Percentiles rank a stretch among this genome's conserved stretches.
phyloP scores from a whole-genome alignment of 2,329 filamentous ascomycete species.

The Plectosphaerella cucumerina region DNA sequence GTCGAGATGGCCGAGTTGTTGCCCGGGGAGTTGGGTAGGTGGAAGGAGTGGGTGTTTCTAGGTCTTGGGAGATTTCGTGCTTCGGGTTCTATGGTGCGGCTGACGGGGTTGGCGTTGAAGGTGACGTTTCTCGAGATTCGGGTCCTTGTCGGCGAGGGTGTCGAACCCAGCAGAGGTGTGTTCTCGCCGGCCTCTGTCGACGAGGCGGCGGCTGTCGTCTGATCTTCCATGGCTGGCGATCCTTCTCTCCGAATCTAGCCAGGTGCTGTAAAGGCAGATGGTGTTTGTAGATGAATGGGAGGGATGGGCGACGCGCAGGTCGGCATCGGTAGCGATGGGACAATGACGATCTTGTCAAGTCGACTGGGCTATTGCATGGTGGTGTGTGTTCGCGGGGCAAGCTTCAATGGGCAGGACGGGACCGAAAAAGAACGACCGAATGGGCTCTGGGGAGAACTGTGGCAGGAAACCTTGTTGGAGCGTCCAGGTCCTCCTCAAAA shows the following conservation, averaged over 20 bases:
- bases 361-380: no score
- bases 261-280: neutral
- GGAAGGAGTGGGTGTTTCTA: conserved; percentile 23
- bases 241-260: no score
- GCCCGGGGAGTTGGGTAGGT: conserved; percentile 26
- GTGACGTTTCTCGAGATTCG: conserved; percentile 63
- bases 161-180: conserved; percentile 28
- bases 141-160: conserved; percentile 23
- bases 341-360: neutral
- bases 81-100: conserved; percentile 53
- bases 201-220: conserved; percentile 8
- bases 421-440: neutral
- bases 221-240: conserved; percentile 11
- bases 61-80: conserved; percentile 12
- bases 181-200: conserved; percentile 19
- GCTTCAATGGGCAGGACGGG: no score
- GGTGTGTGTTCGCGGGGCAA: no score
- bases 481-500: no score
- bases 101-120: conserved; percentile 67
- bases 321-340: neutral
- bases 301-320: neutral
- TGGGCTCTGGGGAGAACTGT: no score
- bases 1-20: conserved; percentile 60
- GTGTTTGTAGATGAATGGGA: neutral
- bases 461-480: conserved; percentile 2